Evolutionary conservation across 148 eudicot genomes (phyloP).

Genomic region (Amaranthus palmeri): DNA sequence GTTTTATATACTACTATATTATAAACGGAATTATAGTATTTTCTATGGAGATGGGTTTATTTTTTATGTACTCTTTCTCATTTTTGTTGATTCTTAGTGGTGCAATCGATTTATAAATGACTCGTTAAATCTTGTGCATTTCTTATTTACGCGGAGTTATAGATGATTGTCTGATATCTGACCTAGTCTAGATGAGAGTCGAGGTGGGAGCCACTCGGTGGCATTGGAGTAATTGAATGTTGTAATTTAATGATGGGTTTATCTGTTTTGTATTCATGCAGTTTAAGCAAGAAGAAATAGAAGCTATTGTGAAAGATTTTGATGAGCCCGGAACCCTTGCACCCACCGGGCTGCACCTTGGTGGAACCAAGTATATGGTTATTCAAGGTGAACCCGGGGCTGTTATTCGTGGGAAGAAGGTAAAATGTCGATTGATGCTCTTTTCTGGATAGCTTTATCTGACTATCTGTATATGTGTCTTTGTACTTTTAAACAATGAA

Average conservation of each 20-base stretch:
- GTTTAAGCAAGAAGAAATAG: constrained; percentile 22
- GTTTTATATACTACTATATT: too few relatives aligned
- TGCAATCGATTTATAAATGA: too few relatives aligned
- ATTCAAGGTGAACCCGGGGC: constrained; percentile 59
- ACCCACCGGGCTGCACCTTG: constrained; percentile 56
- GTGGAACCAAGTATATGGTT: constrained; percentile 64
- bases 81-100: too few relatives aligned
- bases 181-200: too few relatives aligned
- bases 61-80: too few relatives aligned
- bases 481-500: not conserved
- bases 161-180: too few relatives aligned
- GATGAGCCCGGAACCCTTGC: constrained; percentile 57
- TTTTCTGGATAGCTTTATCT: not conserved
- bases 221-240: not conserved
- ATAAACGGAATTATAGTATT: not conserved
- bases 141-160: too few relatives aligned
- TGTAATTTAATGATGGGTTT: not conserved
- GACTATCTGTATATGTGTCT: not conserved
- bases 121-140: too few relatives aligned
- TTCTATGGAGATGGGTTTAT: not conserved
- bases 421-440: not conserved
- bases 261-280: constrained; percentile 10
- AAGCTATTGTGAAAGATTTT: constrained; percentile 41
- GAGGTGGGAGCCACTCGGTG: not conserved
- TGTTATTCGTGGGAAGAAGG: constrained; percentile 65